Percentiles rank a stretch among this genome's conserved stretches.
Evolutionary conservation across 805 yeast species (phyloP).

Genomic region (Candida dajiaensis): DNA sequence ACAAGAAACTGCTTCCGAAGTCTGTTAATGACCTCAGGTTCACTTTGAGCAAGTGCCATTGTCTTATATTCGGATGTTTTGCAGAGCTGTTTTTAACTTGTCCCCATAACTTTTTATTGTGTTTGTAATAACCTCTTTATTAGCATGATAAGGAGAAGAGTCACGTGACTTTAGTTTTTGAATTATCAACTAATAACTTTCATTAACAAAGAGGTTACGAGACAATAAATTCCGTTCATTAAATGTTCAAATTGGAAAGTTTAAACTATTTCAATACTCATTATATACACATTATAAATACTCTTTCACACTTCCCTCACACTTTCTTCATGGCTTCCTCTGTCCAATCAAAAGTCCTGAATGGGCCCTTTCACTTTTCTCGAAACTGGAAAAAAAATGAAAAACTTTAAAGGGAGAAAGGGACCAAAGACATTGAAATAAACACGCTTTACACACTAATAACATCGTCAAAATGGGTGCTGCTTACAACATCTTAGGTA

Average conservation of each 20-base stretch:
- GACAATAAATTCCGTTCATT: no score
- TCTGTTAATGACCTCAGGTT: constrained; percentile 12
- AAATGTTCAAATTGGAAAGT: no score
- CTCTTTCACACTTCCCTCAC: not conserved
- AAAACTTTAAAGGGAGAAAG: constrained; percentile 1
- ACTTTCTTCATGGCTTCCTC: no score
- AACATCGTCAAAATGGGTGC: constrained; percentile 55
- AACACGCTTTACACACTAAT: not conserved
- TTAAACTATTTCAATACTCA: not conserved
- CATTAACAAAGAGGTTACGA: no score
- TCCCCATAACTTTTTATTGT: no score
- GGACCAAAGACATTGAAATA: not conserved
- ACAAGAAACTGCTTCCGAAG: constrained; percentile 19
- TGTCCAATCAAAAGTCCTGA: not conserved
- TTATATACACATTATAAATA: not conserved
- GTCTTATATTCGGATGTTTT: not conserved
- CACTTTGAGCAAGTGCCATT: constrained; percentile 17
- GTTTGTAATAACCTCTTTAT: no score
- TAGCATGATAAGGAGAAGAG: no score
- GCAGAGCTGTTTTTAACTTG: no score
- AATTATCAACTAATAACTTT: no score
- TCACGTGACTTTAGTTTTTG: no score
- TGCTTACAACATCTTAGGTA: constrained; percentile 81
- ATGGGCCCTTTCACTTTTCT: not conserved
- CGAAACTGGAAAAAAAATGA: constrained; percentile 2